These are phyloP conservation scores for Takashimella tepidaria DNA, from an alignment of 1,284 basidiomycete species.

Conservation along the genomic window DNA sequence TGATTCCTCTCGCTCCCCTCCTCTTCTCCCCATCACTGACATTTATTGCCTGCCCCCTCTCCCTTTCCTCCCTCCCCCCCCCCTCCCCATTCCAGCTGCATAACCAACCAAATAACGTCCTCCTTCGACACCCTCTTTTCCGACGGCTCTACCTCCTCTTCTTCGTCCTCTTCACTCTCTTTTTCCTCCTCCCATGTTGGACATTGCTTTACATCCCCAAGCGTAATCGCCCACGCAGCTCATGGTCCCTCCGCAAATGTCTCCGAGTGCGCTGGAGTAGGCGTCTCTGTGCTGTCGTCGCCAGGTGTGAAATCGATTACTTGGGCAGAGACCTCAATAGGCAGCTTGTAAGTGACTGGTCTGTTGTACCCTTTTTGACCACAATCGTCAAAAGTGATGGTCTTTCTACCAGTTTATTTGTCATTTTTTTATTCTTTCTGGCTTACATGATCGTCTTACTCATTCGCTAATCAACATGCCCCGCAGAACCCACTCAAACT, in stretches of 20 bases:
- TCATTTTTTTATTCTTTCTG: too few species aligned
- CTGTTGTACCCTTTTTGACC: too few species aligned
- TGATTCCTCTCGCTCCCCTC: not conserved
- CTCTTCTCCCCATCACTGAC: too few species aligned
- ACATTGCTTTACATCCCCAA: slow-evolving; percentile 27
- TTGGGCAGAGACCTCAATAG: slow-evolving; percentile 32
- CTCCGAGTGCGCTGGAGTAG: slow-evolving; percentile 35
- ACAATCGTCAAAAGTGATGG: too few species aligned
- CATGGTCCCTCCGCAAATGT: slow-evolving; percentile 35
- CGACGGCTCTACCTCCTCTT: slow-evolving; percentile 33
- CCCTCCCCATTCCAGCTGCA: slow-evolving; percentile 14
- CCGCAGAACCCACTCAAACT: slow-evolving; percentile 27
- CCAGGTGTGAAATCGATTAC: slow-evolving; percentile 41
- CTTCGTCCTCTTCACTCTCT: slow-evolving; percentile 26
- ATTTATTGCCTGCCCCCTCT: too few species aligned
- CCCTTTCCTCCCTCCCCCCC: not conserved
- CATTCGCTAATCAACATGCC: not conserved
- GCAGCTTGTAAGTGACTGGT: slow-evolving; percentile 25
- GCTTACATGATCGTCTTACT: too few species aligned
- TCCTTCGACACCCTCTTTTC: slow-evolving; percentile 29
- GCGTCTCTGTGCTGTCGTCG: slow-evolving; percentile 33
- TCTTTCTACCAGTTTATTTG: not conserved
- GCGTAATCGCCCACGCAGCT: slow-evolving; percentile 24
- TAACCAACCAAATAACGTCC: slow-evolving; percentile 24
- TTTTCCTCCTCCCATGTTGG: slow-evolving; percentile 37